Evolutionary conservation across 148 eudicot genomes (phyloP), one percentile per base, ranked within the genome.

Genomic region (Camellia sinensis): DNA sequence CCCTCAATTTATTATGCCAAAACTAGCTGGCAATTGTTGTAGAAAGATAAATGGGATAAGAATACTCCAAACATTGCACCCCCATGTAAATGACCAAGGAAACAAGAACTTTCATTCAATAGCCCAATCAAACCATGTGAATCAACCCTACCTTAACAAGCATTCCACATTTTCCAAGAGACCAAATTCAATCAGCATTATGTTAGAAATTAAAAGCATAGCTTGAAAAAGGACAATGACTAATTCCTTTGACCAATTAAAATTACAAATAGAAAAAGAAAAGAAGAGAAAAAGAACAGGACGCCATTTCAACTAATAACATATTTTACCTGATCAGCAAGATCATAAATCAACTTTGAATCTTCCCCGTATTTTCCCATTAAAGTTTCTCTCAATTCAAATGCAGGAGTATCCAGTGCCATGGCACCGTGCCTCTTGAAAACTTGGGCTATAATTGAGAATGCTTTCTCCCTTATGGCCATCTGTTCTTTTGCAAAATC

Each of bases 331-430:
- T 97, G 99, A 86, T 97, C 99, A 81, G 98, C 99, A 79, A 97
- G 91, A 92, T 97, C 99, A 87, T 94, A 97, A 76, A 97, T 92
- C 85, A 94, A 84, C 69, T 97, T 97, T 41, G 99, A 97, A 76
- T 97, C 99, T 85, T 97, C 99, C 70, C 99, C 97, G 75, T 97
- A 94, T 79, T 97, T 97, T 17, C 99, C 99, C 91, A 83, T 92
- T 56, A 97, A 88, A 80, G 99, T 97, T 85, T 94, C 99, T 77
- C 92, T 91, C 85, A 97, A 77, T 85, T 97, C 99, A 88, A 97
- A 94, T 71, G 83, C 98, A 84, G 99, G 99, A 41, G 99, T 97
- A 88, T 97, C 98, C 54, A 97, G 85, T 40, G 98, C 94, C 81
- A 80, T 88, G 19, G 97, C 99, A 69, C 98, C 99, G 72, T 97